Base-by-base conservation (phyloP, 345 rosid genomes). In the Psidium friedrichsthalianum region DNA sequence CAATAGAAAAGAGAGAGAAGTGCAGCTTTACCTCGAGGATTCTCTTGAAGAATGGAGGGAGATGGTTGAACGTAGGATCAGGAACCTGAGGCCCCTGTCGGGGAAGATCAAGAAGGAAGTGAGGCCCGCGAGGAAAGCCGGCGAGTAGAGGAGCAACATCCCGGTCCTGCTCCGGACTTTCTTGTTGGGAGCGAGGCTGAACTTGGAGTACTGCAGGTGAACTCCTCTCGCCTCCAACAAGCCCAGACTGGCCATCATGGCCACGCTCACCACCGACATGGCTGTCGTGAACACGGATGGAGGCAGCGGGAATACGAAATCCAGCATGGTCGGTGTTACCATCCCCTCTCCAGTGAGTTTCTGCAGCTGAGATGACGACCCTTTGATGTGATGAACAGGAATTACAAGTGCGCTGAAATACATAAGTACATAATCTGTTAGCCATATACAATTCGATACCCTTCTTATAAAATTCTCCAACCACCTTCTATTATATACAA, bases 21-120 rank as follows among this genome's bases (percentile, higher is more conserved):
- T 29, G 0, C 18, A 32, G 2, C 54, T 69, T 52, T 82, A 94
- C 94, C 96, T 93, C 96, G 8, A 91, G 74, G 16, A 90, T 61
- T 83, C 99, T 91, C 86, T 95, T 94, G 89, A 95, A 78, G 94
- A 95, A 90, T 95, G 99, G 74, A 93, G 44, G 83, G 96, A 85
- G n/a, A 93, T 88, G 76, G 93, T 91, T 12, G 94, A 91, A 82
- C 85, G 85, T 80, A 95, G 90, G 55, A 93, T 53, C 78, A 91
- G 86, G 86, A 91, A 90, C 88, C 99, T 90, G 69, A 89, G 84
- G 87, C 84, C 88, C 51, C 87, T 89, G 24, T 86, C 90, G 22
- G 84, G 83, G 54, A 94, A 86, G 80, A 91, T 14, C 83, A 84
- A 84, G 85, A 94, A 93, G 85, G 98, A 94, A 82, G 91, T 89